These are phyloP conservation scores for Circinella minor DNA, from an alignment of 371 early-diverging fungal genomes.

Conservation along the genomic window DNA sequence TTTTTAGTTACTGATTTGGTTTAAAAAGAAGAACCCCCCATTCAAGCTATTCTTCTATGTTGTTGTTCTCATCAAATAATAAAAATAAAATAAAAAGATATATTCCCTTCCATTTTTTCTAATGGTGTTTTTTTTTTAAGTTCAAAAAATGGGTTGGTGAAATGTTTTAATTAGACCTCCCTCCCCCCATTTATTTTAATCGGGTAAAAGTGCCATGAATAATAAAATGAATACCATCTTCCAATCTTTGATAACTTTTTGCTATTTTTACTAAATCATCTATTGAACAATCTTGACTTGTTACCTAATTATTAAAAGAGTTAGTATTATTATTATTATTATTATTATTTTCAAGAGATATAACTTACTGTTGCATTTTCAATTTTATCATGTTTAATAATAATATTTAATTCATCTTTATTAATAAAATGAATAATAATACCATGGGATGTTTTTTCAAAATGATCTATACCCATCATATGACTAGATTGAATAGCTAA, in stretches of 20 bases:
- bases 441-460: not conserved
- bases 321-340: not conserved
- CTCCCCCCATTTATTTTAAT: not conserved
- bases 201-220: not conserved
- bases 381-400: not conserved
- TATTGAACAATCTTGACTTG: not conserved
- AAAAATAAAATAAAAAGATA: not conserved
- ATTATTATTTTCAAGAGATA: too few relatives aligned
- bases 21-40: not conserved
- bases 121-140: too few relatives aligned
- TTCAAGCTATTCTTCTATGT: not conserved
- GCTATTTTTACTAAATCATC: constrained; percentile 6
- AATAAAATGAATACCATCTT: not conserved
- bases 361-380: constrained; percentile 7
- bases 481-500: not conserved
- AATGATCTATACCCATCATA: constrained; percentile 7
- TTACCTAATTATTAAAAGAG: not conserved
- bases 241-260: not conserved
- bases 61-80: not conserved
- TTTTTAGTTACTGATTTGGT: constrained; percentile 11
- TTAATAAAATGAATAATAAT: constrained; percentile 5
- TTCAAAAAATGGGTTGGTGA: too few relatives aligned
- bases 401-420: constrained; percentile 4
- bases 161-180: too few relatives aligned
- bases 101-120: too few relatives aligned